phyloP scores from a whole-genome alignment of 2,329 filamentous ascomycete genomes.

The Trichoderma sp. region DNA sequence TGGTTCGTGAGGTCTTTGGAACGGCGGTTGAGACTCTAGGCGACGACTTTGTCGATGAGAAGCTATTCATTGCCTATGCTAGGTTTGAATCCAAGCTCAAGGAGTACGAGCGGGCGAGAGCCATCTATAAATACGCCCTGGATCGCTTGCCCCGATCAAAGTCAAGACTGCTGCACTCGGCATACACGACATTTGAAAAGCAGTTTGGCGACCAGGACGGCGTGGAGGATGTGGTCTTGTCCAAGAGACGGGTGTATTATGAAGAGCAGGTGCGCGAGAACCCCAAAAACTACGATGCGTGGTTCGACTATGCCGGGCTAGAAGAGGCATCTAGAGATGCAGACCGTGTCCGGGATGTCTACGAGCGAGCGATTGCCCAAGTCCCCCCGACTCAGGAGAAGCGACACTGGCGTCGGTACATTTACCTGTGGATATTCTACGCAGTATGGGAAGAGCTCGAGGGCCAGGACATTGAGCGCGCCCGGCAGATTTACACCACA shows the following conservation, averaged over 20 bases:
- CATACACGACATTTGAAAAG: slow-evolving; percentile 97
- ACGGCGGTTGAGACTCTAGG: slow-evolving; percentile 83
- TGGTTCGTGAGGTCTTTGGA: slow-evolving; percentile 89
- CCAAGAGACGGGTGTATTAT: slow-evolving; percentile 88
- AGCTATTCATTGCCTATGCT: slow-evolving; percentile 92
- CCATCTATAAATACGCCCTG: slow-evolving; percentile 95
- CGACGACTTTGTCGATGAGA: slow-evolving; percentile 94
- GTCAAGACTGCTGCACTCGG: slow-evolving; percentile 80
- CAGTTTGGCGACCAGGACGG: slow-evolving; percentile 92
- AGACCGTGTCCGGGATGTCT: slow-evolving; percentile 84
- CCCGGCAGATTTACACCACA: slow-evolving; percentile 85
- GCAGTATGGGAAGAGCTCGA: slow-evolving; percentile 92
- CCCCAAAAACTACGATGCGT: slow-evolving; percentile 92
- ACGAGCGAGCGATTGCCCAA: slow-evolving; percentile 93
- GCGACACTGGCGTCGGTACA: slow-evolving; percentile 93
- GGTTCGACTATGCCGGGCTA: slow-evolving; percentile 91
- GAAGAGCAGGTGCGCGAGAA: slow-evolving; percentile 94
- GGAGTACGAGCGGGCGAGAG: slow-evolving; percentile 87
- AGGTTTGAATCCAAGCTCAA: slow-evolving; percentile 91
- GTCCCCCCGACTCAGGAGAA: slow-evolving; percentile 95
- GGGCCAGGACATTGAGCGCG: slow-evolving; percentile 71
- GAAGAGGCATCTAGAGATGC: slow-evolving; percentile 82
- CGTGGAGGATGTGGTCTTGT: slow-evolving; percentile 92
- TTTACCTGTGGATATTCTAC: slow-evolving; percentile 98
- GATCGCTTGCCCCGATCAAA: slow-evolving; percentile 87